phyloP scores from a whole-genome alignment of 148 eudicot species.

The Rhododendron griersonianum region DNA sequence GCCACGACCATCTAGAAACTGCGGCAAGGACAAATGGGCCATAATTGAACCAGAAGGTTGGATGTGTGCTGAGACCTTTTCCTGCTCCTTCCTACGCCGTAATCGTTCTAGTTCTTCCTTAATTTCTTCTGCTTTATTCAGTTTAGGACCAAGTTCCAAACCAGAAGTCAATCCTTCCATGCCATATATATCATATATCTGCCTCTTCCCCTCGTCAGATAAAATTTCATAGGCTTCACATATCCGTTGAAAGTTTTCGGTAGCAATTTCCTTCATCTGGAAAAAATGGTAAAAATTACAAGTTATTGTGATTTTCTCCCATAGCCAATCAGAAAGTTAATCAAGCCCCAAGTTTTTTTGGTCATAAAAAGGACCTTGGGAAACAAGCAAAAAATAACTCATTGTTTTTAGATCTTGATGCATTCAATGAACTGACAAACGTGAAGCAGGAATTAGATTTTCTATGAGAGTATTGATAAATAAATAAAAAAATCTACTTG shows the following conservation, averaged over 20 bases:
- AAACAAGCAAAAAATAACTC: neutral
- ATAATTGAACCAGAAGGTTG: conserved; percentile 71
- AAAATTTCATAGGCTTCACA: conserved; percentile 98
- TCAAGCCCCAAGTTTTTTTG: neutral
- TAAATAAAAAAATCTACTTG: neutral
- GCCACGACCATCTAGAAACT: conserved; percentile 71
- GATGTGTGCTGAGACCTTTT: conserved; percentile 51
- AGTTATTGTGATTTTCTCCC: neutral
- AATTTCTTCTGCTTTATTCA: conserved; percentile 81
- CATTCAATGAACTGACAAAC: neutral
- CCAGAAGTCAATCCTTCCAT: conserved; percentile 95
- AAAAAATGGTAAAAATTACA: neutral
- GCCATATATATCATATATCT: conserved; percentile 94
- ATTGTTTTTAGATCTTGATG: neutral
- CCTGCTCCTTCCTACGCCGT: conserved; percentile 55
- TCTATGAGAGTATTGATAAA: neutral
- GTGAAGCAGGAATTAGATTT: neutral
- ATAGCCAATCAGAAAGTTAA: conserved; percentile 7
- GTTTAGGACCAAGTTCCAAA: conserved; percentile 86
- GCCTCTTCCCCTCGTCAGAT: conserved; percentile 77
- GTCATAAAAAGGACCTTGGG: neutral
- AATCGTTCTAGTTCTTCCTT: conserved; percentile 87
- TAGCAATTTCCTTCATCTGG: conserved; percentile 96
- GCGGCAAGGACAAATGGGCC: conserved; percentile 79
- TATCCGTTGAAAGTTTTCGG: conserved; percentile 93